Percentiles rank a stretch among this genome's conserved stretches.
Conservation (phyloP, 441 rosid species). For the Pelargonium myrrhifolium region DNA sequence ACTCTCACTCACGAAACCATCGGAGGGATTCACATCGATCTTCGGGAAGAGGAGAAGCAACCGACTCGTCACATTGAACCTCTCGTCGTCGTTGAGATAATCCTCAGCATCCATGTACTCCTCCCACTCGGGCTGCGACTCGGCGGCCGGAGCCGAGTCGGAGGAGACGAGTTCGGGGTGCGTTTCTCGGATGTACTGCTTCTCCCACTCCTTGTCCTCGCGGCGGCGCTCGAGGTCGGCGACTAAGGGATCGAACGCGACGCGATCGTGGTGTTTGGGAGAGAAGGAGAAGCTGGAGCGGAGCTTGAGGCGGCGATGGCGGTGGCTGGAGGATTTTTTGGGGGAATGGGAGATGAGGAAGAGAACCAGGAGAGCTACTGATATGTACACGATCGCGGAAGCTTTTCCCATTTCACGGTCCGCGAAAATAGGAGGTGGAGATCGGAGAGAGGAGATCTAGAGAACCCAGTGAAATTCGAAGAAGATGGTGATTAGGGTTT, state of each 20-base stretch:
- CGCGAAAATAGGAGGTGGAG: background rate
- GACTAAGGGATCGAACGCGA: constrained; percentile 75
- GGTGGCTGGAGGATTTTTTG: constrained; percentile 24
- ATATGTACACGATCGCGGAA: constrained; percentile 48
- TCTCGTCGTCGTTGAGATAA: constrained; percentile 75
- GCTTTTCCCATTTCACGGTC: constrained; percentile 39
- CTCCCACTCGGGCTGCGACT: constrained; percentile 93
- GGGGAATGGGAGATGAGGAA: constrained; percentile 67
- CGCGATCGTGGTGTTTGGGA: constrained; percentile 45
- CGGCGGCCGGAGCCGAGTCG: constrained; percentile 67
- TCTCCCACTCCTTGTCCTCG: constrained; percentile 86
- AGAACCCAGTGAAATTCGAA: background rate
- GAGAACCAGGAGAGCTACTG: constrained; percentile 53
- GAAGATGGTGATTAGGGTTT: background rate
- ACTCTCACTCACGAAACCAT: constrained; percentile 61
- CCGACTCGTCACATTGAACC: constrained; percentile 77
- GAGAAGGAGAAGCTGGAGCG: constrained; percentile 59
- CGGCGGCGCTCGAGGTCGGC: constrained; percentile 84
- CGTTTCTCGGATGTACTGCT: constrained; percentile 47
- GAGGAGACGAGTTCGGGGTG: constrained; percentile 44
- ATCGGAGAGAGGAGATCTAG: background rate
- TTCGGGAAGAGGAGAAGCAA: constrained; percentile 72
- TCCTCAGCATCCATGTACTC: constrained; percentile 92
- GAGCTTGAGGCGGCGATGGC: constrained; percentile 59
- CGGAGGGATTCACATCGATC: constrained; percentile 73